A percentile compares a stretch with the other conserved stretches of the same genome.
Conservation (phyloP, 768 basidiomycete genomes). For the Pseudohyphozyma bogoriensis region DNA sequence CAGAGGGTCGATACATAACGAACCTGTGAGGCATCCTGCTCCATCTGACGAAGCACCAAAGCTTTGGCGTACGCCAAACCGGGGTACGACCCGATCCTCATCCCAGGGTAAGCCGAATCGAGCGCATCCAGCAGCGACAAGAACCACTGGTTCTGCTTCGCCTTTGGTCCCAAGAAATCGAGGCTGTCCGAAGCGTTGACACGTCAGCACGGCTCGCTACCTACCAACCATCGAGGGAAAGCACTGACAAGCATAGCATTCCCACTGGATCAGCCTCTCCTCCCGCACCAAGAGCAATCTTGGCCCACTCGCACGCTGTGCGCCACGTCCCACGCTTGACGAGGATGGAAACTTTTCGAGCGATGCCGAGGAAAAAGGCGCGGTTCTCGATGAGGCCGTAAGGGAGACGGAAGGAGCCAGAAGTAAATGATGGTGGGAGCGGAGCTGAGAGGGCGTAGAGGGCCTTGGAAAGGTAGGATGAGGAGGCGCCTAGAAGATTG, state of each 20-base stretch:
- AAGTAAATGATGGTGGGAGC: constrained; percentile 74
- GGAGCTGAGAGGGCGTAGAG: constrained; percentile 85
- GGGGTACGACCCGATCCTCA: constrained; percentile 57
- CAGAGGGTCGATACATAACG: too few relatives aligned
- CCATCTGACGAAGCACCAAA: constrained; percentile 32
- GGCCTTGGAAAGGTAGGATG: constrained; percentile 71
- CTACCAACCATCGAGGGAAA: not conserved
- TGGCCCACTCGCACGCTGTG: constrained; percentile 82
- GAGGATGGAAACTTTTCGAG: constrained; percentile 75
- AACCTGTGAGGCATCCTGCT: constrained; percentile 40
- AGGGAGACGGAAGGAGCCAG: constrained; percentile 70
- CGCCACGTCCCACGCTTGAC: constrained; percentile 80
- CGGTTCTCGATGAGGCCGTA: constrained; percentile 86
- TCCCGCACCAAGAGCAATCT: constrained; percentile 36
- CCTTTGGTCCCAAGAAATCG: constrained; percentile 74
- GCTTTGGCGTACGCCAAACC: constrained; percentile 44
- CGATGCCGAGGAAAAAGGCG: constrained; percentile 79
- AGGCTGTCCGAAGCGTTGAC: constrained; percentile 39
- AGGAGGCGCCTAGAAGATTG: constrained; percentile 39
- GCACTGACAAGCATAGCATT: constrained; percentile 52
- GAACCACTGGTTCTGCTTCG: constrained; percentile 70
- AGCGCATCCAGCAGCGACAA: constrained; percentile 43
- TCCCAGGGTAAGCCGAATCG: constrained; percentile 32
- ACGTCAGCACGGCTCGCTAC: not conserved
- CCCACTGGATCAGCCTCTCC: constrained; percentile 24